Evolutionary conservation across 2,329 filamentous ascomycete species (phyloP).

Genomic region (Spiromastix sp.): DNA sequence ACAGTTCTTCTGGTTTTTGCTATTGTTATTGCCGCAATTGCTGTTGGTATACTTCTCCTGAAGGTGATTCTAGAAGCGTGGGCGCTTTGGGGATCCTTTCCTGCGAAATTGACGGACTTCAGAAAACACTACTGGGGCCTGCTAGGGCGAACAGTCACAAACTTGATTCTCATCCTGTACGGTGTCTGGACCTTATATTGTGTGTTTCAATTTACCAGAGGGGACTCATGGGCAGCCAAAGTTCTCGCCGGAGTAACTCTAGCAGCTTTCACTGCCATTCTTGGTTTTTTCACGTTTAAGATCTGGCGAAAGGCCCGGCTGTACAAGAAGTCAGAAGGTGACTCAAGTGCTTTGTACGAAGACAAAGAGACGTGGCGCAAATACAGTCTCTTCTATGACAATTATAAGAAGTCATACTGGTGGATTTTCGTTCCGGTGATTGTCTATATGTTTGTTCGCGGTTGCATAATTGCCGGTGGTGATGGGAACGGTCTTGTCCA

Average conservation of each 20-base stretch:
- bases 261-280: conserved; percentile 64
- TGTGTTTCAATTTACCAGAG: conserved; percentile 85
- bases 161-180: conserved; percentile 82
- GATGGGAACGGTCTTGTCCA: conserved; percentile 80
- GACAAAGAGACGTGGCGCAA: conserved; percentile 86
- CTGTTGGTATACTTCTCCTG: conserved; percentile 75
- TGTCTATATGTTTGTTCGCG: conserved; percentile 82
- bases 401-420: conserved; percentile 91
- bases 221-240: conserved; percentile 92
- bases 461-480: conserved; percentile 70
- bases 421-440: conserved; percentile 91
- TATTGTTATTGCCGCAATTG: conserved; percentile 73
- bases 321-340: conserved; percentile 66
- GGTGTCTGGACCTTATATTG: conserved; percentile 94
- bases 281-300: conserved; percentile 74
- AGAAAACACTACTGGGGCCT: conserved; percentile 94
- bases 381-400: conserved; percentile 96
- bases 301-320: conserved; percentile 68
- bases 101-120: conserved; percentile 68
- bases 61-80: conserved; percentile 87
- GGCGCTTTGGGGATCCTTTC: conserved; percentile 82
- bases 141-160: conserved; percentile 78
- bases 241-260: conserved; percentile 72
- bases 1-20: conserved; percentile 81
- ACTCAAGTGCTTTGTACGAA: conserved; percentile 64